phyloP scores from a whole-genome alignment of 2,329 filamentous ascomycete species.

The Fusarium penzigii region DNA sequence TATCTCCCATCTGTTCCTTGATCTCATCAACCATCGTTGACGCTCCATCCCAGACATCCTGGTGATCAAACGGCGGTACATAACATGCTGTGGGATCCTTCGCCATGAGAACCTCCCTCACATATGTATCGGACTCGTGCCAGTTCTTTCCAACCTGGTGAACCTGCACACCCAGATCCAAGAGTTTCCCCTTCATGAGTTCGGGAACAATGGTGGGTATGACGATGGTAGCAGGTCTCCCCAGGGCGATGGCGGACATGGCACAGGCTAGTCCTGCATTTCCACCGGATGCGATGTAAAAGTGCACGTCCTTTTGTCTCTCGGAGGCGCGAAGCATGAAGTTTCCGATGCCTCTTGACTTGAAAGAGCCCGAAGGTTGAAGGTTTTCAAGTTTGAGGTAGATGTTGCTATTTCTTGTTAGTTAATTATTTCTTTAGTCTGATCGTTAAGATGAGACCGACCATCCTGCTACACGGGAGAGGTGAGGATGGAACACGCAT shows the following conservation, averaged over 20 bases:
- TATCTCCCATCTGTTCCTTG: conserved; percentile 40
- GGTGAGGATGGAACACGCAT: conserved; percentile 63
- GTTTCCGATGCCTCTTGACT: conserved; percentile 75
- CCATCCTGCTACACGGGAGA: conserved; percentile 74
- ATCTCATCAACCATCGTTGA: conserved; percentile 58
- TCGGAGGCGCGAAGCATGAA: conserved; percentile 54
- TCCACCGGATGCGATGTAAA: conserved; percentile 79
- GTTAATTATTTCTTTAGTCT: too few species aligned
- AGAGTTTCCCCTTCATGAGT: conserved; percentile 71
- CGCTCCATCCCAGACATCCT: conserved; percentile 67
- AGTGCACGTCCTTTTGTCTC: conserved; percentile 58
- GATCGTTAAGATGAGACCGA: too few species aligned
- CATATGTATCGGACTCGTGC: conserved; percentile 67
- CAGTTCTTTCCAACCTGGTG: conserved; percentile 68
- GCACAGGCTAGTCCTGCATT: conserved; percentile 85
- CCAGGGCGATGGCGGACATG: conserved; percentile 65
- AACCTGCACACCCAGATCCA: conserved; percentile 67
- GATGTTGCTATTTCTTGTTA: conserved; percentile 74
- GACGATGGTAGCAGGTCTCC: conserved; percentile 71
- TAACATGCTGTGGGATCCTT: conserved; percentile 59
- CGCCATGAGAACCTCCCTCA: conserved; percentile 59
- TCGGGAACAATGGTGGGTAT: conserved; percentile 66
- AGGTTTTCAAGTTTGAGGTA: conserved; percentile 85
- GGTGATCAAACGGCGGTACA: conserved; percentile 70
- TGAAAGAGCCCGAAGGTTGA: conserved; percentile 85